Evolutionary conservation across 805 yeast genomes (phyloP).

Genomic region (Kurtzmaniella fragi): DNA sequence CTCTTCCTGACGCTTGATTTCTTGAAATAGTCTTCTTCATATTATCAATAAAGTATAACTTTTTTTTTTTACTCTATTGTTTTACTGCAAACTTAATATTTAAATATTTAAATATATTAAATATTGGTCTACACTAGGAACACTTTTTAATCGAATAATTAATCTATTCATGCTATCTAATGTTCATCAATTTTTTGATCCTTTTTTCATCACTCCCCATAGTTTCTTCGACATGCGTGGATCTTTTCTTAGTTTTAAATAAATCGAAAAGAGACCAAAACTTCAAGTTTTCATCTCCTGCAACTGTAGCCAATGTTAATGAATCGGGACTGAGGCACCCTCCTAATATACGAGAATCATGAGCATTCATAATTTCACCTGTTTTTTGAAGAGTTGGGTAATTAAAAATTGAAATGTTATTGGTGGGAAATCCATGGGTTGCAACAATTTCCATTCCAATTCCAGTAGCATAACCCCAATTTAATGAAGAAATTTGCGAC

Average conservation of each 20-base stretch:
- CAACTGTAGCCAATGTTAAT: conserved; percentile 85
- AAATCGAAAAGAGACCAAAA: conserved; percentile 87
- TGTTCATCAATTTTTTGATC: conserved; percentile 6
- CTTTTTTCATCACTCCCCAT: conserved; percentile 11
- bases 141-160: background rate
- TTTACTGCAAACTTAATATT: too few relatives aligned
- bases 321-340: conserved; percentile 89
- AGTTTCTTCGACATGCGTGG: conserved; percentile 9
- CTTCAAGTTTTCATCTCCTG: conserved; percentile 93
- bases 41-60: too few relatives aligned
- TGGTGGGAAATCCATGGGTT: conserved; percentile 90
- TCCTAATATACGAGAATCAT: conserved; percentile 79
- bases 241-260: conserved; percentile 20
- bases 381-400: conserved; percentile 83
- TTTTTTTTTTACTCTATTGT: too few relatives aligned
- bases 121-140: too few relatives aligned
- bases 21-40: too few relatives aligned
- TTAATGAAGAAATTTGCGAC: conserved; percentile 88
- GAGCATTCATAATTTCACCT: conserved; percentile 83
- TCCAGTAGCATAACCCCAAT: conserved; percentile 79
- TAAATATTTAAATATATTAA: too few relatives aligned
- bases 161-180: conserved; percentile 1
- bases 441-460: conserved; percentile 83
- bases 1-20: too few relatives aligned
- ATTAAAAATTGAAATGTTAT: conserved; percentile 75